phyloP scores from a whole-genome alignment of 345 rosid genomes.

The Moricandia moricandioides region DNA sequence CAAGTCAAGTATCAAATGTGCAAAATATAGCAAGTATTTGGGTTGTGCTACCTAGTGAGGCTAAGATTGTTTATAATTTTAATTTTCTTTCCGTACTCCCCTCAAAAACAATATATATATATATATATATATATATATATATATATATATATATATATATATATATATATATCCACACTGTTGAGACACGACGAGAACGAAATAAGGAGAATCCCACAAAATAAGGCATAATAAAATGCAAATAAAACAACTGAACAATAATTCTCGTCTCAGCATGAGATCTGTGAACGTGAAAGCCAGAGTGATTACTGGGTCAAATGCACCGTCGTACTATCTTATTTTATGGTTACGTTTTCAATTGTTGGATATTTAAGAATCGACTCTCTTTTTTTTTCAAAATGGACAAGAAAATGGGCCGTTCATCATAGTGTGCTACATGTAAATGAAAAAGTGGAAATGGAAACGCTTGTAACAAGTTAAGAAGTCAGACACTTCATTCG shows the following conservation, averaged over 20 bases:
- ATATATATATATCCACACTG: background rate
- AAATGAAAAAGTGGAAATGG: background rate
- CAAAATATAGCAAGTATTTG: too few relatives aligned
- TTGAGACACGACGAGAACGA: slow-evolving; percentile 5
- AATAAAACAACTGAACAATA: background rate
- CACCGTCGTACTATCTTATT: background rate
- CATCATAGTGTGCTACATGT: background rate
- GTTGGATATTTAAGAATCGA: background rate
- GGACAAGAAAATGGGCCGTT: background rate
- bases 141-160: too few relatives aligned
- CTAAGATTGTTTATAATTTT: too few relatives aligned
- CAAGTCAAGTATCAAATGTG: too few relatives aligned
- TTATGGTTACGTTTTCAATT: background rate
- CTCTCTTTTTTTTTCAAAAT: too few relatives aligned
- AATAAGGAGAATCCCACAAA: background rate
- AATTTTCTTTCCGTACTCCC: background rate
- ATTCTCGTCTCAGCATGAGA: background rate
- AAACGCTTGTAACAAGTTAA: background rate
- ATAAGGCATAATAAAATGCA: slow-evolving; percentile 20
- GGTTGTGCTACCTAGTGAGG: too few relatives aligned
- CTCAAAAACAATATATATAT: background rate
- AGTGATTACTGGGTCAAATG: background rate
- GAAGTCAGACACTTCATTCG: background rate
- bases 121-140: too few relatives aligned
- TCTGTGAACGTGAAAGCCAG: slow-evolving; percentile 11